Conservation (phyloP, 352 stramenopile genomes). For the Globisporangium echinulatum region DNA sequence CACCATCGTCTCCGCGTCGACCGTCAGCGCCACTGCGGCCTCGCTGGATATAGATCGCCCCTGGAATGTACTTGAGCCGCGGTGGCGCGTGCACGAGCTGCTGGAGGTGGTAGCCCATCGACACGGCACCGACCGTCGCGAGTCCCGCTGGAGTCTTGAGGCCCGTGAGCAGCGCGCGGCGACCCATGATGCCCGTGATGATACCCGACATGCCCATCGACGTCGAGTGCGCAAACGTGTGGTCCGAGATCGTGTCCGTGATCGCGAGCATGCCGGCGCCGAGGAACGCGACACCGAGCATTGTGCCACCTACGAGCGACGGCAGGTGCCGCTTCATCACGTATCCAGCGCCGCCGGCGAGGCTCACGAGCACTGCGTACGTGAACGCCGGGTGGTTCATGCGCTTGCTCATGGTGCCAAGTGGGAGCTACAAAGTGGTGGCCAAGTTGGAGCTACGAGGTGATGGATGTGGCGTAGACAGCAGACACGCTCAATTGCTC, state of each 20-base stretch:
- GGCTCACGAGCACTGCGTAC: constrained; percentile 57
- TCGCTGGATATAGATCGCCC: constrained; percentile 11
- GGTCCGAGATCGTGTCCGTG: constrained; percentile 63
- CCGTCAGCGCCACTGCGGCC: not conserved
- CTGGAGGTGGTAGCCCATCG: constrained; percentile 67
- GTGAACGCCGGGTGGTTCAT: constrained; percentile 57
- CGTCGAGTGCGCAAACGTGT: constrained; percentile 65
- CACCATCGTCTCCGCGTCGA: not conserved
- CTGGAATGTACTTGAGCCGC: constrained; percentile 51
- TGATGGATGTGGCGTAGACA: too few relatives aligned
- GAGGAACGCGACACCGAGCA: constrained; percentile 59
- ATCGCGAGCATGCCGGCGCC: constrained; percentile 56
- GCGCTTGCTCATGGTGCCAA: constrained; percentile 19
- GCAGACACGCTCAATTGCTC: too few relatives aligned
- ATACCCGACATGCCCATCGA: constrained; percentile 62
- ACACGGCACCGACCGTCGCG: constrained; percentile 41
- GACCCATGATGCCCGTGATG: constrained; percentile 53
- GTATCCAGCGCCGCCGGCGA: constrained; percentile 59
- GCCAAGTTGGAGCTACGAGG: too few relatives aligned
- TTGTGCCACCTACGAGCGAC: constrained; percentile 61
- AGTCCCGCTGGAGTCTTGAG: constrained; percentile 35
- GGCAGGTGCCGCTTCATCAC: constrained; percentile 50
- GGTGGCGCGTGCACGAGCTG: constrained; percentile 50
- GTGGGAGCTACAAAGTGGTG: too few relatives aligned
- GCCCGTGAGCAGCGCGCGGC: constrained; percentile 39